Evolutionary conservation across 2,329 filamentous ascomycete genomes (phyloP), one percentile per base, ranked within the genome.

Genomic region (Colletotrichum sidae): DNA sequence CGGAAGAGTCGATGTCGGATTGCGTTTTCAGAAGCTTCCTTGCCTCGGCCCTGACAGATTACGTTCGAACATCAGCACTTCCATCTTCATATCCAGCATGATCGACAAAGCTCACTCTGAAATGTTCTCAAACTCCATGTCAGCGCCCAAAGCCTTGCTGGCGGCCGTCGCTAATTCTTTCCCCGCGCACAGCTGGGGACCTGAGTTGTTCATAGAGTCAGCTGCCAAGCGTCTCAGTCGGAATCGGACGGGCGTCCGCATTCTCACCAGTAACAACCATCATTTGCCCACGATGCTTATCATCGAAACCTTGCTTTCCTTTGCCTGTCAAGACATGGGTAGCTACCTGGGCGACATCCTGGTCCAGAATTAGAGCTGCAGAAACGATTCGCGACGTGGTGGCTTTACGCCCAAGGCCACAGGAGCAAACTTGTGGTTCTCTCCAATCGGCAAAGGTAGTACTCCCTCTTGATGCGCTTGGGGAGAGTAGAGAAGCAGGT

Each of bases 261-360:
- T 8, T 35, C 62, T 69, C 69, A 79, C 80, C 80, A 1, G 83
- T 85, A n/a, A 84, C 68, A 8, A 81, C 74, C 77, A 85, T 84
- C 70, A 85, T 78, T 72, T 85, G 82, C 12, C 83, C 83, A n/a
- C 83, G 79, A 68, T 84, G 80, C 60, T 73, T 75, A 68, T 85
- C 82, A 61, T 81, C 79, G 54, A 85, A 84, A 0, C 83, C 83
- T 51, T 85, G 76, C 52, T 78, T 74, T 2, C 83, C 83, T 67
- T 83, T 80, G 10, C 82, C 79, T 0, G 77, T 76, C 25, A 85
- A 75, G 6, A 85, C 78, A 67, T 84, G 79, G 15, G 81, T 82
- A 2, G 80, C 81, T 3, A 85, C 74, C 49, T 81, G 77, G 10
- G 82, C 80, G 60, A 85, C 72, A 67, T 85, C 83, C 79, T 81